Base-by-base conservation (phyloP, 148 eudicot species). In the Mesembryanthemum crystallinum region DNA sequence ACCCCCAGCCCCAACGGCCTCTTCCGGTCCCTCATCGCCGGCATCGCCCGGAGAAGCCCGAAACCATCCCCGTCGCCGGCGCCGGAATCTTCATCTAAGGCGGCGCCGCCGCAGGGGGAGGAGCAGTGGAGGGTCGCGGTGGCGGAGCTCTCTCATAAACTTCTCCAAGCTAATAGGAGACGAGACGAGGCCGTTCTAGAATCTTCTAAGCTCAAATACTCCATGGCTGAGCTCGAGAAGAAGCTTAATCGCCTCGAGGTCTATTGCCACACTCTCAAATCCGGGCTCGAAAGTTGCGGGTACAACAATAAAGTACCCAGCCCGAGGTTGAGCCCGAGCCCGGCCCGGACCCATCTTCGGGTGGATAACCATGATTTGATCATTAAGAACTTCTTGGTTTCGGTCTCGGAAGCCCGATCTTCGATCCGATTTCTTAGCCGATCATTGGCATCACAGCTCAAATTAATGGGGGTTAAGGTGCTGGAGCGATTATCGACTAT, bases 141-240 rank as follows among this genome's bases (percentile, higher is more conserved):
- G 35, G 78, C 89, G 8, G 97, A 92, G 80, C 88, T 95, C 10
- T 89, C 98, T 0, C 82, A 89, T 5, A 92, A 95, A 54, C 88
- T 95, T 3, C 70, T 90, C 0, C 88, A 87, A 3, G 92, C 94
- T 8, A 86, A 83, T 0, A 77, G 86, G 57, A 88, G 87, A 75
- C 69, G 98, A 0, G 98, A 95, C 47, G 98, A 95, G 64, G 97
- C 97, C 30, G 59, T 90, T 61, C 76, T 82, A 0, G 98, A 95
- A 77, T 88, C 92, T 30, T 89, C 92, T 3, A 89, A 86, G 37
- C 76, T 95, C 18, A 95, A 89, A 32, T 78, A 83, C 78, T 84
- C 97, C 76, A 87, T 95, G 83, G 68, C 86, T 15, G 96, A 95
- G 60, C 89, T 95, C 7, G 97, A 95, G 82, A 89, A 85, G 58